These are phyloP conservation scores for Zoysia japonica DNA, from an alignment of 176 grass and related monocot genomes.

Conservation along the genomic window DNA sequence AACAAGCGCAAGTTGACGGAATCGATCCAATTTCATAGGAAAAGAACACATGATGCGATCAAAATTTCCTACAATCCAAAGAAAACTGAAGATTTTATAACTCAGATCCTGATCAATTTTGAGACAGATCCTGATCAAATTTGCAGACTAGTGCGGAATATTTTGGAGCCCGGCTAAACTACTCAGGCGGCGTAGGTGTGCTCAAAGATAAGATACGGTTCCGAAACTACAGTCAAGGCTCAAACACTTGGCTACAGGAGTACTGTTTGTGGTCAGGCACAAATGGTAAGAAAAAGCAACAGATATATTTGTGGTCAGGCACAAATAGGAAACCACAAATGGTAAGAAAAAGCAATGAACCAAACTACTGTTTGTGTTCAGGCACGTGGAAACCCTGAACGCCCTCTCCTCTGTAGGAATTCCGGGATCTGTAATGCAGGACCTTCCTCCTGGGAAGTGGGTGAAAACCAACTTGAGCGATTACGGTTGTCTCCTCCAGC, in stretches of 20 bases:
- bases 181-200: background rate
- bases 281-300: background rate
- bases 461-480: conserved; percentile 39
- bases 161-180: background rate
- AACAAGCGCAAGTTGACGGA: too few relatives aligned
- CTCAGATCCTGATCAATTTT: background rate
- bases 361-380: conserved; percentile 11
- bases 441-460: conserved; percentile 53
- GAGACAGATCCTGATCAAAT: background rate
- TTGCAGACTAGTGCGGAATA: background rate
- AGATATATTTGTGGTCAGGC: background rate
- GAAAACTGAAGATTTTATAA: background rate
- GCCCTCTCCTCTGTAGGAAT: conserved; percentile 71
- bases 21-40: too few relatives aligned
- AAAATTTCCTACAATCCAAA: background rate
- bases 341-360: background rate
- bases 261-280: too few relatives aligned
- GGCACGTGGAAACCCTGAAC: conserved; percentile 54
- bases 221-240: background rate
- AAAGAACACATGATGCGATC: too few relatives aligned
- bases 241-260: conserved; percentile 18
- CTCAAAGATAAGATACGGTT: background rate
- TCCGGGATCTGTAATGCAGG: conserved; percentile 65
- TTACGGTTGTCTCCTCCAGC: conserved; percentile 45
- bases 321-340: background rate